phyloP scores from a whole-genome alignment of 768 basidiomycete genomes.

The Rossbeevera mucosa region DNA sequence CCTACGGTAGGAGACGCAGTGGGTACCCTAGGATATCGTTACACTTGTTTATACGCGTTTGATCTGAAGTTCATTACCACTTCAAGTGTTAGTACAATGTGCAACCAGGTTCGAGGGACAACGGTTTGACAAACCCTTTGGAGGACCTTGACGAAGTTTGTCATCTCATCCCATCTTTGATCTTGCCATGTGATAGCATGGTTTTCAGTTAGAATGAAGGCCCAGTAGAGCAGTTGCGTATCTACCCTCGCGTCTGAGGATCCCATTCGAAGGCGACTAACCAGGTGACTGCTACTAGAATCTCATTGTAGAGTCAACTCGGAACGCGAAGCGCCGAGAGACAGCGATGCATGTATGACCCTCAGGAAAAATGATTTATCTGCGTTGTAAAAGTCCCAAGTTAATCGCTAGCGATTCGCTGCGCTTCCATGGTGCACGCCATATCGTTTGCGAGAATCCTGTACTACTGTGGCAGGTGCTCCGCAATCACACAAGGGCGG shows the following conservation, averaged over 20 bases:
- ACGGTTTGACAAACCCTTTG: constrained; percentile 9
- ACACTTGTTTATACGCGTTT: too few relatives aligned
- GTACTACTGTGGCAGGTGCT: too few relatives aligned
- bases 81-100: too few relatives aligned
- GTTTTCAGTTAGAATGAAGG: constrained; percentile 50
- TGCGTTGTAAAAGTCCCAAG: too few relatives aligned
- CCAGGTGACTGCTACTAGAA: constrained; percentile 57
- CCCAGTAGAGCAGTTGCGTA: constrained; percentile 33
- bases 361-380: constrained; percentile 37
- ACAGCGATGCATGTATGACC: constrained; percentile 62
- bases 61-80: too few relatives aligned
- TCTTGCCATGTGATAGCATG: constrained; percentile 50
- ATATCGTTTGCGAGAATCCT: too few relatives aligned
- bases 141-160: constrained; percentile 34
- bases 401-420: too few relatives aligned
- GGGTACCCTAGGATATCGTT: background rate
- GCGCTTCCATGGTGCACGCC: too few relatives aligned
- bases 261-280: constrained; percentile 41
- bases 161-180: constrained; percentile 59
- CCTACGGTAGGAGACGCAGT: background rate
- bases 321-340: constrained; percentile 60
- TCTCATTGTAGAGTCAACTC: constrained; percentile 28
- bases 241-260: constrained; percentile 35
- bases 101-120: background rate
- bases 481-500: constrained; percentile 47